These are phyloP conservation scores for Nannizziopsis barbatae DNA, from an alignment of 2,329 filamentous ascomycete species.

Conservation along the genomic window DNA sequence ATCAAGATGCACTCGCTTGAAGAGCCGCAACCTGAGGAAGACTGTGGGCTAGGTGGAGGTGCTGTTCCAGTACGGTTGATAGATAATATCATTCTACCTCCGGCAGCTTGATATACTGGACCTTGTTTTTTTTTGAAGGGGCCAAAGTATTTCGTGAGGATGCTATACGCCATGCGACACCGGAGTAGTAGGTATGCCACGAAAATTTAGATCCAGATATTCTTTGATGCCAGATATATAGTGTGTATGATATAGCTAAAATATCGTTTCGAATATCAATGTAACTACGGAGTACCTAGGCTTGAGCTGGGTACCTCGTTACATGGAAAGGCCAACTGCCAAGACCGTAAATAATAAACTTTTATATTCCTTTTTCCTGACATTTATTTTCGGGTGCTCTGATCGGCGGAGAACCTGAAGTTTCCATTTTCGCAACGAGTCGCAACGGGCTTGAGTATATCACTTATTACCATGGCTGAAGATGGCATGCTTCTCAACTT, in stretches of 20 bases:
- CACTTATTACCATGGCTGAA: slow-evolving; percentile 58
- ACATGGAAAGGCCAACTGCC: too few relatives aligned
- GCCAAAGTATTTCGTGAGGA: too few relatives aligned
- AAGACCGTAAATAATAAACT: too few relatives aligned
- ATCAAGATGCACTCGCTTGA: slow-evolving; percentile 81
- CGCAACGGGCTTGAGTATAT: not conserved
- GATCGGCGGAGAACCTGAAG: too few relatives aligned
- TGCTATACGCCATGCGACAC: not conserved
- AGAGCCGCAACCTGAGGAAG: slow-evolving; percentile 56
- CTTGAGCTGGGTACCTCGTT: too few relatives aligned
- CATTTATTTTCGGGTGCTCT: too few relatives aligned
- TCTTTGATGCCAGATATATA: too few relatives aligned
- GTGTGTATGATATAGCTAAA: too few relatives aligned
- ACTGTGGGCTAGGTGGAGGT: slow-evolving; percentile 57
- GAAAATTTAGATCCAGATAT: too few relatives aligned
- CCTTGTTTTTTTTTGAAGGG: not conserved
- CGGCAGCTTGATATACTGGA: slow-evolving; percentile 15
- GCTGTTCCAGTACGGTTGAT: slow-evolving; percentile 75
- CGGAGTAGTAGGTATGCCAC: not conserved
- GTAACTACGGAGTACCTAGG: too few relatives aligned
- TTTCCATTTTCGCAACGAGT: not conserved
- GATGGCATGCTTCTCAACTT: slow-evolving; percentile 95
- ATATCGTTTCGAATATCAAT: too few relatives aligned
- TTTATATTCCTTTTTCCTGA: too few relatives aligned
- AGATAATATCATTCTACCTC: slow-evolving; percentile 71